Conservation (phyloP, 805 yeast species). For the Candida awuae region DNA sequence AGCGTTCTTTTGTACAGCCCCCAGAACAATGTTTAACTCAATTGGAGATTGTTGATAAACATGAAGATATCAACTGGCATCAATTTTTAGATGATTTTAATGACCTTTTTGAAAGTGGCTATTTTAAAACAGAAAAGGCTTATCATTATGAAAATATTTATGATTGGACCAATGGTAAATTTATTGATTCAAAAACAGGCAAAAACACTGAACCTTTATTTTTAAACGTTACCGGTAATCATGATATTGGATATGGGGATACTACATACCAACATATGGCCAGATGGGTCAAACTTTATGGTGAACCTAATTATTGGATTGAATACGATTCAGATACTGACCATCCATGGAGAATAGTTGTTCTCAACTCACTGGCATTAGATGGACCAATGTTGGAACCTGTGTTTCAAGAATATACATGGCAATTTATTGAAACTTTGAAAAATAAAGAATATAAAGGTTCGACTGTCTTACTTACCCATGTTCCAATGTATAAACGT, state of each 20-base stretch:
- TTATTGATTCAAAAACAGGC: constrained; percentile 15
- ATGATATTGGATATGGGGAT: constrained; percentile 96
- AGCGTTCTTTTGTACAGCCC: constrained; percentile 59
- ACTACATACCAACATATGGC: constrained; percentile 87
- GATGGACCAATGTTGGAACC: constrained; percentile 88
- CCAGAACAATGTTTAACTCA: constrained; percentile 41
- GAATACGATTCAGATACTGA: constrained; percentile 56
- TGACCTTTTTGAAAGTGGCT: constrained; percentile 26
- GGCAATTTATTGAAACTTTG: constrained; percentile 64
- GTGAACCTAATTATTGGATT: constrained; percentile 77
- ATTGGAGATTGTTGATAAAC: constrained; percentile 38
- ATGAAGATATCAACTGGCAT: constrained; percentile 52
- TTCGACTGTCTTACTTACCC: constrained; percentile 75
- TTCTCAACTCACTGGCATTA: constrained; percentile 68
- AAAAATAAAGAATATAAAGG: constrained; percentile 55
- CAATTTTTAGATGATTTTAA: constrained; percentile 32
- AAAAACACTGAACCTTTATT: constrained; percentile 50
- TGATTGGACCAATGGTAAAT: constrained; percentile 45
- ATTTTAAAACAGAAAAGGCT: constrained; percentile 20
- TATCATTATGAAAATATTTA: constrained; percentile 54
- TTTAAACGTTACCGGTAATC: constrained; percentile 87
- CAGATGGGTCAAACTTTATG: constrained; percentile 66
- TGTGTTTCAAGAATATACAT: constrained; percentile 56
- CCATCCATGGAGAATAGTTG: constrained; percentile 85
- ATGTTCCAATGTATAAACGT: constrained; percentile 78